Conservation (phyloP, 2,329 filamentous ascomycete genomes). For the Pseudopithomyces chartarum region DNA sequence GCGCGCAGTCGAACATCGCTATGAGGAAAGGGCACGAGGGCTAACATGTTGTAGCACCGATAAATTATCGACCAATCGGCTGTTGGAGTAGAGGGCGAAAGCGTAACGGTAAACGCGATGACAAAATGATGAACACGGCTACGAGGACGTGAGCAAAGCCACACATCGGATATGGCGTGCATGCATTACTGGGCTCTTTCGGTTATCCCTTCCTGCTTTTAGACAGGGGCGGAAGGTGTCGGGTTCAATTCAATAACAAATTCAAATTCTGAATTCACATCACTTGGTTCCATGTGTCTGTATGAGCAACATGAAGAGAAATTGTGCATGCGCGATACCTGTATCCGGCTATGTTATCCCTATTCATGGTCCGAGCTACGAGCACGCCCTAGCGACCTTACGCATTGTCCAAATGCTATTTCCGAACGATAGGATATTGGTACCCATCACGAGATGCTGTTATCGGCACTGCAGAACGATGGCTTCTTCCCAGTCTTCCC, state of each 20-base stretch:
- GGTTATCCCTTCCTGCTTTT: constrained; percentile 11
- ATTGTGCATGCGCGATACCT: no score
- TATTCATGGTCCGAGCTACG: no score
- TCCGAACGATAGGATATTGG: no score
- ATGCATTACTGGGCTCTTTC: constrained; percentile 17
- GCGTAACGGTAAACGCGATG: constrained; percentile 36
- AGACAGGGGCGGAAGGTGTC: constrained; percentile 14
- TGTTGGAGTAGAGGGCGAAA: constrained; percentile 30
- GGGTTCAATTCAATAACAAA: constrained; percentile 19
- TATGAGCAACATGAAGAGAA: neutral
- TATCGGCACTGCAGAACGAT: no score
- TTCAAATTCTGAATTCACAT: constrained; percentile 19
- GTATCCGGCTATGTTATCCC: no score
- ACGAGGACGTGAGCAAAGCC: constrained; percentile 8
- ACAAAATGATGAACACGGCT: constrained; percentile 28
- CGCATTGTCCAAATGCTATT: no score
- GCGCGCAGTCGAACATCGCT: neutral
- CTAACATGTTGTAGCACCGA: constrained; percentile 38
- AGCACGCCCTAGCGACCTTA: no score
- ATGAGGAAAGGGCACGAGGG: neutral
- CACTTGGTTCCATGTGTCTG: neutral
- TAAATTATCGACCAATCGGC: constrained; percentile 32
- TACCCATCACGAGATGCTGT: no score
- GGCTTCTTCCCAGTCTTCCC: no score
- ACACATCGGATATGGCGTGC: constrained; percentile 8